Conservation (phyloP, 2,329 filamentous ascomycete genomes). For the Aspergillus fructus region DNA sequence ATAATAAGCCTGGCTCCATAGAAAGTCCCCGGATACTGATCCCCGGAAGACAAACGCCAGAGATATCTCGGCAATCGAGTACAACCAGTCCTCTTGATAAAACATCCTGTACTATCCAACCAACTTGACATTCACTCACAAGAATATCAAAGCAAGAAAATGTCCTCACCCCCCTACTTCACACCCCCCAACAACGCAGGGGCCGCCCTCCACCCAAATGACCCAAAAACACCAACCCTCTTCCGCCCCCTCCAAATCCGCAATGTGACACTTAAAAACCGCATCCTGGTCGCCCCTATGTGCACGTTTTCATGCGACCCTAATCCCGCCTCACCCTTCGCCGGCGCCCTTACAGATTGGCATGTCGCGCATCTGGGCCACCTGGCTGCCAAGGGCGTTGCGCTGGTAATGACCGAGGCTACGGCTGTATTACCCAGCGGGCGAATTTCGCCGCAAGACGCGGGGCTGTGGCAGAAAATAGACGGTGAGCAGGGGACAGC, state of each 20-base stretch:
- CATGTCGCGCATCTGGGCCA: constrained; percentile 5
- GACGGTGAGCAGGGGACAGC: constrained; percentile 51
- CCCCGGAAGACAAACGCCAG: too few species aligned
- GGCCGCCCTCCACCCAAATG: constrained; percentile 38
- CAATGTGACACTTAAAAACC: constrained; percentile 2
- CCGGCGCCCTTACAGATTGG: constrained; percentile 4
- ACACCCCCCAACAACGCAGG: constrained; percentile 37
- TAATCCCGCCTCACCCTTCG: constrained; percentile 46
- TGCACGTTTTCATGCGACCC: constrained; percentile 3
- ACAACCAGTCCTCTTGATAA: too few species aligned
- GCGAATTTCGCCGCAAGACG: constrained; percentile 4
- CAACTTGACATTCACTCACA: too few species aligned
- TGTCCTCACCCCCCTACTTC: too few species aligned
- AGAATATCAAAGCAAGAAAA: too few species aligned
- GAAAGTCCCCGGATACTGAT: too few species aligned
- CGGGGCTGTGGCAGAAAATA: constrained; percentile 21
- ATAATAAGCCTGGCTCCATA: too few species aligned
- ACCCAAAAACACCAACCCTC: not conserved
- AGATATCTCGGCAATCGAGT: too few species aligned
- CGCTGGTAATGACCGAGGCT: constrained; percentile 1
- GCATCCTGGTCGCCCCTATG: constrained; percentile 6
- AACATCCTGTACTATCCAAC: too few species aligned
- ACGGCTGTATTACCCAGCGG: not conserved
- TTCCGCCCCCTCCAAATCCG: constrained; percentile 1
- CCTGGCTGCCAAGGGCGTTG: not conserved